Conservation (phyloP, 805 yeast genomes). For the Saccharomyces kudriavzevii region DNA sequence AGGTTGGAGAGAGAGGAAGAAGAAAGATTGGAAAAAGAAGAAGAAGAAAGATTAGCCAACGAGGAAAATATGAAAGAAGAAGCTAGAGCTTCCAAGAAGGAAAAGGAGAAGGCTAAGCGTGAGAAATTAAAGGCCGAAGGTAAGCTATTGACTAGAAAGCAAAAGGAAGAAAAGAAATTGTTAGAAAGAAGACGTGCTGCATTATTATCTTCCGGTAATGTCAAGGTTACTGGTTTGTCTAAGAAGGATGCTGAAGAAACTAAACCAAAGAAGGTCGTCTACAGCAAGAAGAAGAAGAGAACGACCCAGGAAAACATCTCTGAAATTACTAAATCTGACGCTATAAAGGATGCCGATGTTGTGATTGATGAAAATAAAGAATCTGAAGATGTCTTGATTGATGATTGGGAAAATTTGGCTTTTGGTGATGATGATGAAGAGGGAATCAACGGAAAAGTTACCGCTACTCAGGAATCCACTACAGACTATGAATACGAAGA, state of each 20-base stretch:
- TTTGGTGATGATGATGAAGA: constrained; percentile 45
- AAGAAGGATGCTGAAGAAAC: constrained; percentile 23
- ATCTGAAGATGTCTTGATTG: constrained; percentile 52
- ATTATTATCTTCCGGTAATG: constrained; percentile 63
- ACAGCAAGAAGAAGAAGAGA: constrained; percentile 63
- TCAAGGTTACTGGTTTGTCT: constrained; percentile 66
- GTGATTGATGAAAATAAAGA: constrained; percentile 24
- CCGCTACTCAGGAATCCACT: constrained; percentile 12
- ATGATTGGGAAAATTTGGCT: constrained; percentile 80
- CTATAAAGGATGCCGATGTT: constrained; percentile 22
- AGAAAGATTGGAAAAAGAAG: constrained; percentile 41
- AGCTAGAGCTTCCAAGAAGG: constrained; percentile 63
- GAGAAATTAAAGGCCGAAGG: constrained; percentile 96
- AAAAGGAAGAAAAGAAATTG: constrained; percentile 81
- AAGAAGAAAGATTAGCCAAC: constrained; percentile 40
- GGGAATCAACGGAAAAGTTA: constrained; percentile 18
- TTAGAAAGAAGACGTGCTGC: constrained; percentile 86
- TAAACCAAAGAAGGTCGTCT: constrained; percentile 62
- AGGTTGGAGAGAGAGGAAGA: constrained; percentile 70
- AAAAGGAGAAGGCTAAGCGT: constrained; percentile 74
- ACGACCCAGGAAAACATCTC: constrained; percentile 19
- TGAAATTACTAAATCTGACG: constrained; percentile 1
- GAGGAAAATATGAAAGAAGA: constrained; percentile 45
- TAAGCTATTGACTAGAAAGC: constrained; percentile 85
- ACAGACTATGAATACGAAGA: constrained; percentile 24